Evolutionary conservation across 2,329 filamentous ascomycete species (phyloP), one percentile per base, ranked within the genome.

Genomic region (Chaetomium strumarium): DNA sequence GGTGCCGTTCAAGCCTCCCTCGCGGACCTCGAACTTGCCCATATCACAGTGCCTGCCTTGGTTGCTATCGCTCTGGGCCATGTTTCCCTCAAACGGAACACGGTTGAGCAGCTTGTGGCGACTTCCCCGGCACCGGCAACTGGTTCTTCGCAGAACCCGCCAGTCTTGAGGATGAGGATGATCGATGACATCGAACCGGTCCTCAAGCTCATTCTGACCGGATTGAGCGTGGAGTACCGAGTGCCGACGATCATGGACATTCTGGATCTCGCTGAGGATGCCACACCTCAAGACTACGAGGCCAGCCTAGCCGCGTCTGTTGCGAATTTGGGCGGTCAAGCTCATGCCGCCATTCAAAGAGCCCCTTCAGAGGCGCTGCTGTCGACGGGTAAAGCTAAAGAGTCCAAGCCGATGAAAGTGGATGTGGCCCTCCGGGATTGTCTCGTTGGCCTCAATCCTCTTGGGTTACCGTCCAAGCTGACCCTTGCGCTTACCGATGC

Each of bases 161-260:
- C 80, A 1, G 88, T 91, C 58, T 67, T 97, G 49, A 96, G 95
- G 84, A 81, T 88, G 54, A 81, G 93, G 46, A 87, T 96, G 72
- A 88, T 99, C 59, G 91, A 97, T 65, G 92, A 97, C 66, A 88
- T 95, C 71, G 92, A 97, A 58, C 92, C 95, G 0, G 84, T 89
- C 7, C 75, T 96, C 59, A 96, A 95, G 66, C 68, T 96, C 53
- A 95, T 95, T 66, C 72, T 97, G 39, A 88, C 87, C 68, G 90
- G 95, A 56, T 61, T 95, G 5, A 85, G 83, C 54, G 69, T 90
- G n/a, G 95, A 99, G 66, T 99, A 99, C 67, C 85, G 86, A 14
- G 87, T 97, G 4, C 80, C 88, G 0, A 89, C 88, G 0, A 68
- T 96, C 0, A 85, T 95, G 75, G 88, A 90, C 48, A 68, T 95